Base-by-base conservation (phyloP, 1,139 yeast species). In the Yamadazyma atlantica region DNA sequence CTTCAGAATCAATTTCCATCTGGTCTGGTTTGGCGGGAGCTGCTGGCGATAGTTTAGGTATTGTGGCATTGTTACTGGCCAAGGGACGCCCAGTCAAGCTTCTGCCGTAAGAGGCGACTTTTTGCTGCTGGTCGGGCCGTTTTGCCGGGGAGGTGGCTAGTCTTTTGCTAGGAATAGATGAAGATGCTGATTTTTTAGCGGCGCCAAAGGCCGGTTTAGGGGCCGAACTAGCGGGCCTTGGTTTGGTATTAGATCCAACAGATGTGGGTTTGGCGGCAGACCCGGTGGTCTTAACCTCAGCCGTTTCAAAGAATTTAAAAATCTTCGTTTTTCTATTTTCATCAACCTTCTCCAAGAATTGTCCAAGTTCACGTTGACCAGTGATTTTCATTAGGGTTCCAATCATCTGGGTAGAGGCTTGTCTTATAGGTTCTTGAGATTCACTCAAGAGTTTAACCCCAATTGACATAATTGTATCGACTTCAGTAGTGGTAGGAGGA, bases 381-480 rank as follows among this genome's bases (percentile, higher is more conserved):
- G 80, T 73, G 13, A 89, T 75, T 58, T 86, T 87, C 85, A 87
- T 84, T 41, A 90, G 62, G 0, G 85, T 80, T 4, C 97, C 97
- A 33, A 89, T 75, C 53, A 83, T 71, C 53, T 84, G 89, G 28
- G 90, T 83, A 0, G 92, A 85, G 1, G 83, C 81, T 39, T 82
- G 78, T 55, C 98, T 77, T 1, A 88, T 83, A 1, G 94, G 88
- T 41, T 88, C 95, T 55, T 85, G 88, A 0, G 95, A 82, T 48
- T 92, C 98, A 37, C 78, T 70, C 28, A 89, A 73, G 14, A 87
- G 66, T 52, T 83, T 85, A 7, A 75, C 70, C 2, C 79, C 77
- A 2, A 63, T 58, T 2, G 66, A 75, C 69, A 81, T 76, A 10
- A 85, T 79, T 8, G 57, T 53, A 44, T 81, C 85, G 32, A 80